phyloP scores from a whole-genome alignment of 2,329 filamentous ascomycete genomes.

The Biscogniauxia mediterranea region DNA sequence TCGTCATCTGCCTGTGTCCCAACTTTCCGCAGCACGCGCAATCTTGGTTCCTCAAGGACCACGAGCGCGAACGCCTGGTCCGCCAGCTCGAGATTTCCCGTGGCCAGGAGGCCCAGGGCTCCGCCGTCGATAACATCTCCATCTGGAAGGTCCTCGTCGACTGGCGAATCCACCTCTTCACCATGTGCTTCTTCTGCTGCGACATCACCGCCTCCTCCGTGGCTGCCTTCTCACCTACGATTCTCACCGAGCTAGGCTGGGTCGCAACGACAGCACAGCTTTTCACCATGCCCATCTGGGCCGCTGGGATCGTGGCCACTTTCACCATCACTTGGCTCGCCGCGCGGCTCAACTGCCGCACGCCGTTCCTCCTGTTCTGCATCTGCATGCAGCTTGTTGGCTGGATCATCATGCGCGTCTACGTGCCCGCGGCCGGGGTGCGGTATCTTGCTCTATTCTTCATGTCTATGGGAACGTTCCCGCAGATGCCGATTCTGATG shows the following conservation, averaged over 20 bases:
- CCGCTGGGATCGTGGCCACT: slow-evolving; percentile 24
- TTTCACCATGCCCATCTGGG: slow-evolving; percentile 32
- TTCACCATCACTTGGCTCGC: slow-evolving; percentile 25
- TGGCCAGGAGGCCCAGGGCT: slow-evolving; percentile 24
- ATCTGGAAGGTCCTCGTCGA: slow-evolving; percentile 27
- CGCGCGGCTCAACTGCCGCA: slow-evolving; percentile 20
- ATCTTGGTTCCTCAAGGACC: slow-evolving; percentile 26
- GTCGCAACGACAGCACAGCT: slow-evolving; percentile 25
- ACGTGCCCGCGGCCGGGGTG: slow-evolving; percentile 22
- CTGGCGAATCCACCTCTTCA: slow-evolving; percentile 32
- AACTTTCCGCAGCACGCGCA: slow-evolving; percentile 30
- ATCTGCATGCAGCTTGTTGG: slow-evolving; percentile 27
- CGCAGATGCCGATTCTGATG: slow-evolving; percentile 30
- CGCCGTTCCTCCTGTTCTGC: slow-evolving; percentile 25
- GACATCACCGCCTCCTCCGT: slow-evolving; percentile 30
- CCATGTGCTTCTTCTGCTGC: slow-evolving; percentile 32
- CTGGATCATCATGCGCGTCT: slow-evolving; percentile 30
- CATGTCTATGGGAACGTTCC: slow-evolving; percentile 30
- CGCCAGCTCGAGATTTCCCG: slow-evolving; percentile 23
- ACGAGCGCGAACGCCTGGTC: slow-evolving; percentile 25
- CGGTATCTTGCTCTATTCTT: slow-evolving; percentile 31
- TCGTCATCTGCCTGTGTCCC: slow-evolving; percentile 24
- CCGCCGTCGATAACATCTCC: slow-evolving; percentile 22
- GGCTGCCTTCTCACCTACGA: slow-evolving; percentile 27
- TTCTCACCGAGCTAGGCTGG: slow-evolving; percentile 28